Base-by-base conservation (phyloP, 169 alveolate species). In the Ichthyophthirius multifiliis region DNA sequence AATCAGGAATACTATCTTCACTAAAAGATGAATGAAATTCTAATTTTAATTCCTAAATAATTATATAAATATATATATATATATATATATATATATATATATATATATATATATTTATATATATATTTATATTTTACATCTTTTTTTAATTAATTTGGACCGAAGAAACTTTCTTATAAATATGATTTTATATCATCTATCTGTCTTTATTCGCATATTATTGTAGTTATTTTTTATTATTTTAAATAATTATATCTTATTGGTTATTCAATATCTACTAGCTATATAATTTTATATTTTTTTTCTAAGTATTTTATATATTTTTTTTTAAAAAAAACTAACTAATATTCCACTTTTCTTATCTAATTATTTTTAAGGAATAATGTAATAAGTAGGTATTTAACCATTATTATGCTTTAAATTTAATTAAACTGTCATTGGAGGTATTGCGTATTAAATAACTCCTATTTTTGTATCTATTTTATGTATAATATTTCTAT, bases 231-330 rank as follows among this genome's bases (percentile, higher is more conserved):
- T 55, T 55, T 55, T 6, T 55, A 39, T 3, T 39, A 55, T 55
- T 55, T 55, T n/a, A 55, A 55, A 7, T 34, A 34, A 18, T 55
- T 55, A 27, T 55, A 55, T 55, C 71, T 55, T 1, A 55, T 39
- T 23, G 71, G 71, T 55, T 55, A 10, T 55, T 55, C 71, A 15
- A 55, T 13, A 55, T 55, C 71, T 27, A 55, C 71, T 55, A 55
- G 16, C 71, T 55, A 20, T 9, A 41, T 41, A 9, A 41, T 41
- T 41, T 9, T 9, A 41, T 41, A 41, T 41, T 7, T 9, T 41
- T 13, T 41, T 41, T 9, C 13, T 41, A 9, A 27, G 39, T 23
- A 20, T 10, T 45, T 12, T 6, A 4, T n/a, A 4, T 6, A 10
- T 5, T 27, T 2, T 5, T 27, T 10, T 15, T 27, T 18, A 23